A percentile compares a stretch with the other conserved stretches of the same genome.
Conservation (phyloP, 1,284 basidiomycete species). For the Meripilus lineatus region DNA sequence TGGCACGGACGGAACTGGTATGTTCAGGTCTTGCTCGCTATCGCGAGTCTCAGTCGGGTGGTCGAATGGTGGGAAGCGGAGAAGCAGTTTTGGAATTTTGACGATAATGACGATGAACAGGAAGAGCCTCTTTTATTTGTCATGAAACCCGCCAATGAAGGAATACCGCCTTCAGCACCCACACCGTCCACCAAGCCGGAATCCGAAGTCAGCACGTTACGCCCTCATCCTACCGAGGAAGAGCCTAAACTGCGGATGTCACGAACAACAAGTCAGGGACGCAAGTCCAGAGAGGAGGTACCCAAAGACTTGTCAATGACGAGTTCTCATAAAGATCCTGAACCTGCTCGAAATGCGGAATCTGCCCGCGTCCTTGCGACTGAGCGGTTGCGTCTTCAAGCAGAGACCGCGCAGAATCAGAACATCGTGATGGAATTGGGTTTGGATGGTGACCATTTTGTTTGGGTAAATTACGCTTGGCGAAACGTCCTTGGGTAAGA, state of each 20-base stretch:
- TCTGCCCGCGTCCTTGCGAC: constrained; percentile 76
- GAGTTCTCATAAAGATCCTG: constrained; percentile 23
- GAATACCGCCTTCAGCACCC: constrained; percentile 35
- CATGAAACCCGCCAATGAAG: constrained; percentile 74
- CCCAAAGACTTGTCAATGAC: constrained; percentile 41
- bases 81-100: constrained; percentile 99
- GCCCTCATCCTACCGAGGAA: constrained; percentile 49
- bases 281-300: constrained; percentile 54
- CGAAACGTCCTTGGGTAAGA: constrained; percentile 88
- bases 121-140: constrained; percentile 90
- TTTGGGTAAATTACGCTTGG: constrained; percentile 96
- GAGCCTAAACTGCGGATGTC: constrained; percentile 48
- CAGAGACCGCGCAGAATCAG: constrained; percentile 90
- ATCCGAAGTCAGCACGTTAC: constrained; percentile 23
- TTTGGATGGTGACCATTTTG: constrained; percentile 87
- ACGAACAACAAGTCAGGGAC: constrained; percentile 44
- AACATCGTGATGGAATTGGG: constrained; percentile 96
- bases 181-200: constrained; percentile 15
- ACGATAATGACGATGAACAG: constrained; percentile 86
- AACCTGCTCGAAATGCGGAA: constrained; percentile 38
- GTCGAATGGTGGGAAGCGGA: constrained; percentile 99
- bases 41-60: constrained; percentile 93
- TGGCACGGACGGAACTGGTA: constrained; percentile 99
- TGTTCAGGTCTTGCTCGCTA: constrained; percentile 93
- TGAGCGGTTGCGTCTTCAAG: constrained; percentile 80